A percentile compares a stretch with the other conserved stretches of the same genome.
phyloP scores from a whole-genome alignment of 1,284 basidiomycete species.

The Sporisorium graminicola region DNA sequence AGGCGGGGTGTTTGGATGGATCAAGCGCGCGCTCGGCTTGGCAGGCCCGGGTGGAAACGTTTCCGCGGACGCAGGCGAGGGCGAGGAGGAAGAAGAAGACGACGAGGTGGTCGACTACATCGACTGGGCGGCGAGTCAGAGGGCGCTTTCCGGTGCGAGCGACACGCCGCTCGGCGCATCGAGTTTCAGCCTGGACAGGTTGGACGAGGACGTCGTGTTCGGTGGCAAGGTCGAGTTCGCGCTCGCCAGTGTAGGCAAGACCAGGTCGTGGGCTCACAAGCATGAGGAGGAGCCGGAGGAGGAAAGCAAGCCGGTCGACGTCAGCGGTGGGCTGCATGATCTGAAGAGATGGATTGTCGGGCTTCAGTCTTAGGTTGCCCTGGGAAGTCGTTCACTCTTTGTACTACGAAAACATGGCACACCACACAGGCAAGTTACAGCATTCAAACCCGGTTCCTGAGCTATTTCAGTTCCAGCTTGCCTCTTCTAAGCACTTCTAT shows the following conservation, averaged over 20 bases:
- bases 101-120: conserved; percentile 62
- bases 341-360: conserved; percentile 45
- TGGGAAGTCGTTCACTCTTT: background rate
- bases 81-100: conserved; percentile 57
- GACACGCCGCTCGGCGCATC: conserved; percentile 7
- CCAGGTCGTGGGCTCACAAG: conserved; percentile 25
- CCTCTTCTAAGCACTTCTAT: background rate
- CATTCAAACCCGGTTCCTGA: too few relatives aligned
- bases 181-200: conserved; percentile 49
- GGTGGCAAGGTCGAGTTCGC: conserved; percentile 54
- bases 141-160: conserved; percentile 1
- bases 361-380: conserved; percentile 19
- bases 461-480: background rate
- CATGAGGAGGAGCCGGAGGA: background rate
- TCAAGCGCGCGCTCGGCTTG: conserved; percentile 41
- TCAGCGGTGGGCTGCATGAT: conserved; percentile 18
- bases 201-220: conserved; percentile 58
- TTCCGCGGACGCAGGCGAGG: conserved; percentile 24
- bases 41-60: background rate
- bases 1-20: conserved; percentile 48
- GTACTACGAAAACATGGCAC: background rate
- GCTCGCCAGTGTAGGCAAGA: conserved; percentile 54
- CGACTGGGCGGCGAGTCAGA: conserved; percentile 38
- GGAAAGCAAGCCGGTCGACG: conserved; percentile 1
- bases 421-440: background rate